Evolutionary conservation across 805 yeast genomes (phyloP).

Genomic region (Pachysolen tannophilus): DNA sequence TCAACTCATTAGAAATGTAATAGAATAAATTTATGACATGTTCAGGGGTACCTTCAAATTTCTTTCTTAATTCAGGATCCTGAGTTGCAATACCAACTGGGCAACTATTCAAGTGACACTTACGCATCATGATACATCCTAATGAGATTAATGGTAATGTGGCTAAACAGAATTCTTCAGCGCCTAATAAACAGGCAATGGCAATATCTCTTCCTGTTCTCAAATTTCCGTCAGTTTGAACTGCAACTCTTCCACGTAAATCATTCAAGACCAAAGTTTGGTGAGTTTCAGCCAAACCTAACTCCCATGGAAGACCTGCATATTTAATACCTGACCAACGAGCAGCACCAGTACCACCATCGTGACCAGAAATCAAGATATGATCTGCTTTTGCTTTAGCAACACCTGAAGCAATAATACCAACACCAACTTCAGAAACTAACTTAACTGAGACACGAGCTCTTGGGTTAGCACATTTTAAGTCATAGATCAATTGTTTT

Average conservation of each 20-base stretch:
- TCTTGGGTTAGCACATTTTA: constrained; percentile 95
- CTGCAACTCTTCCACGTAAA: constrained; percentile 88
- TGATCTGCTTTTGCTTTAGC: constrained; percentile 99
- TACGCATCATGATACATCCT: constrained; percentile 97
- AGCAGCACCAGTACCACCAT: constrained; percentile 99
- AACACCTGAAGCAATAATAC: constrained; percentile 98
- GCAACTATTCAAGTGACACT: constrained; percentile 89
- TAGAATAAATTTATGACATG: constrained; percentile 97
- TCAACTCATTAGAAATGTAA: constrained; percentile 86
- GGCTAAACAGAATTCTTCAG: constrained; percentile 98
- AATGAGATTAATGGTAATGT: constrained; percentile 94
- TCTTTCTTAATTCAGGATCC: constrained; percentile 87
- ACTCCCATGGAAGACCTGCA: constrained; percentile 98
- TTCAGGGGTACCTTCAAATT: constrained; percentile 95
- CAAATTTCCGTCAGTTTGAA: constrained; percentile 98
- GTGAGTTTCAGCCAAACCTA: constrained; percentile 96
- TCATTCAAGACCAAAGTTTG: constrained; percentile 95
- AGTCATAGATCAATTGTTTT: constrained; percentile 92
- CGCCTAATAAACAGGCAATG: constrained; percentile 91
- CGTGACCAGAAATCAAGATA: constrained; percentile 92
- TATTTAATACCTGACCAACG: constrained; percentile 95
- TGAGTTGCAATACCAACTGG: constrained; percentile 99
- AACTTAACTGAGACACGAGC: constrained; percentile 95
- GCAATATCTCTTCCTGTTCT: constrained; percentile 97
- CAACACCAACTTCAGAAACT: constrained; percentile 98